Evolutionary conservation across 1,284 basidiomycete genomes (phyloP), one percentile per base, ranked within the genome.

Genomic region (Ustilago xerochloae): DNA sequence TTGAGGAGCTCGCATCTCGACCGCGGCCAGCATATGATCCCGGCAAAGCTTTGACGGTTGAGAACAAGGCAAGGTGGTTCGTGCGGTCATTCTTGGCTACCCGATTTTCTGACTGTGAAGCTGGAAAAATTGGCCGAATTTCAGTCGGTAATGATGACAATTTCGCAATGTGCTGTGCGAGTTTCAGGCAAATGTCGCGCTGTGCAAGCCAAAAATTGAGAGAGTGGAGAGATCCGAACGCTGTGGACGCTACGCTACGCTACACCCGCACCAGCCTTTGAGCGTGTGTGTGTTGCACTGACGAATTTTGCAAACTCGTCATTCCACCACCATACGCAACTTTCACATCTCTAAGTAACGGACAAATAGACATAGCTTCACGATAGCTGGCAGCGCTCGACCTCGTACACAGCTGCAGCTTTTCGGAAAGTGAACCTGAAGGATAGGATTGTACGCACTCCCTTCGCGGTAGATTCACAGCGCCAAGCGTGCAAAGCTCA

Each of bases 221-320:
- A 47, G 36, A 35, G 60, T 63, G 61, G 61, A 63, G 61, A 63
- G 53, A 52, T 63, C 53, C 61, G 53, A 38, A 56, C 29, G 22
- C 18, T 20, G 38, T 20, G n/a, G 38, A 41, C 38, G n/a, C n/a
- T n/a, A 54, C 28, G 13, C 13, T 12, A 26, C 15, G n/a, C 18
- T 24, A 26, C 41, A 32, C 48, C 33, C 24, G 35, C 41, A 32
- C 48, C 33, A 36, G 9, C 26, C 38, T 55, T 33, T 5, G 32
- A 10, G 32, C 16, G 41, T 43, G 12, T 26, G 22, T 43, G 41
- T 43, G 20, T 26, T 43, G 41, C 41, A 41, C n/a, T 22, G 18
- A 13, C 38, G 41, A 26, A 28, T 43, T 43, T 43, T 43, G 12
- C 22, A 43, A 24, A 43, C 22, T 18, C 15, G 26, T 38, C 22